Evolutionary conservation across 345 rosid species (phyloP).

Genomic region (Euphorbia pulcherrima): DNA sequence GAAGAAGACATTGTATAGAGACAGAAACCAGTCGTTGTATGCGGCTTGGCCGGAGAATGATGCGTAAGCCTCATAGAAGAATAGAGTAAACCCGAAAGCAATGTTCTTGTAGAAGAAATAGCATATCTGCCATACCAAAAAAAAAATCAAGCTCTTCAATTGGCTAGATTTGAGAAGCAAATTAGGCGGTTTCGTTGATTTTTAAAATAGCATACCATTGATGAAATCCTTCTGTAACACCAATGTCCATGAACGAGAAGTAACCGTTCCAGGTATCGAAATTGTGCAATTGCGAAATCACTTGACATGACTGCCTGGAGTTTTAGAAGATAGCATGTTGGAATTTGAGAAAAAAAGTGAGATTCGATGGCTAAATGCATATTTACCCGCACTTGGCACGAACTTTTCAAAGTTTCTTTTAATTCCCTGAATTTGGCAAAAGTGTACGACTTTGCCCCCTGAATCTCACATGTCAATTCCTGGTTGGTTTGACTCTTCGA

Average conservation of each 20-base stretch:
- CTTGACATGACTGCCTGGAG: conserved; percentile 97
- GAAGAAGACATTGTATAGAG: conserved; percentile 87
- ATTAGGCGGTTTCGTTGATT: not conserved
- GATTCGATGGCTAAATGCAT: not conserved
- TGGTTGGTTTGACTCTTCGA: too few relatives aligned
- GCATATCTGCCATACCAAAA: conserved; percentile 59
- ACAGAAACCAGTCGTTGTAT: conserved; percentile 85
- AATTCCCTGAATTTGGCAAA: too few relatives aligned
- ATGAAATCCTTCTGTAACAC: conserved; percentile 92
- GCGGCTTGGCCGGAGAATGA: conserved; percentile 87
- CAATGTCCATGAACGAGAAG: conserved; percentile 97
- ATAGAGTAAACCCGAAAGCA: conserved; percentile 79
- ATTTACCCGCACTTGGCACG: too few relatives aligned
- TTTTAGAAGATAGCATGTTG: conserved; percentile 4
- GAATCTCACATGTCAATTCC: too few relatives aligned
- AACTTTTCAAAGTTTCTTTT: too few relatives aligned
- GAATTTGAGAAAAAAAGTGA: conserved; percentile 4
- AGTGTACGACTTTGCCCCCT: too few relatives aligned
- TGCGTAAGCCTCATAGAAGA: conserved; percentile 79
- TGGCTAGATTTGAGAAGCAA: not conserved
- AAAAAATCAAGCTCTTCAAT: conserved; percentile 10
- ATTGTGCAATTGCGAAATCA: conserved; percentile 87
- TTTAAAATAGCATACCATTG: conserved; percentile 51
- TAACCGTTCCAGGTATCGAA: conserved; percentile 78
- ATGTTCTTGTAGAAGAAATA: conserved; percentile 99